Evolutionary conservation across 1,284 basidiomycete genomes (phyloP), one percentile per base, ranked within the genome.

Genomic region (Earliella scabrosa): DNA sequence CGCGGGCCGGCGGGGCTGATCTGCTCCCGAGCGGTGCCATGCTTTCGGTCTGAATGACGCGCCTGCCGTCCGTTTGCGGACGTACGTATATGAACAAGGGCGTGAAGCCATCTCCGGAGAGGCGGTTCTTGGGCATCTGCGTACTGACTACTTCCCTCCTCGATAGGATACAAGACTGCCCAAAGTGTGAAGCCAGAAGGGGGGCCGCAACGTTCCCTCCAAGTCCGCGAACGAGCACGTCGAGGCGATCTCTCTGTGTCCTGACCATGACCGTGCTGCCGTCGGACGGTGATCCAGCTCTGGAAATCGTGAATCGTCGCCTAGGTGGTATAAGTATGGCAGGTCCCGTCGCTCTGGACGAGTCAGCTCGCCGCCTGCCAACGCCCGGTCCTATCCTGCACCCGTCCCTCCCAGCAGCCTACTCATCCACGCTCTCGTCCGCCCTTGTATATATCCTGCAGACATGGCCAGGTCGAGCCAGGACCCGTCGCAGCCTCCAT

Each of bases 241-340:
- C 24, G 40, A 44, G 40, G 31, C 27, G 50, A 51, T 51, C 50
- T 31, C 35, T 35, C 31, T 16, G 40, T 23, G 50, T 36, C 50
- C 32, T 51, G 41, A 21, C 50, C 50, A 20, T 20, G 26, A 18
- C 41, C 50, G 40, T 44, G 50, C 41, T 31, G 41, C 43, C 50
- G 23, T 9, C 23, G 40, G 36, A n/a, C 11, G 39, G 20, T 38
- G 35, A 41, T 38, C 39, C 39, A 36, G 34, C 40, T 44, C 31
- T 23, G 32, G 40, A 41, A 41, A 9, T 27, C n/a, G n/a, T n/a
- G n/a, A n/a, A n/a, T 31, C 18, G 26, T 35, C 32, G 32, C 31
- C 31, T 41, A 31, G 23, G 14, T 27, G 40, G 31, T 50, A 51
- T 51, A 44, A 45, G 50, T 50, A 51, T 36, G 23, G n/a, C n/a